A percentile compares a stretch with the other conserved stretches of the same genome.
phyloP scores from a whole-genome alignment of 768 basidiomycete species.

The Hypholoma sublateritium region DNA sequence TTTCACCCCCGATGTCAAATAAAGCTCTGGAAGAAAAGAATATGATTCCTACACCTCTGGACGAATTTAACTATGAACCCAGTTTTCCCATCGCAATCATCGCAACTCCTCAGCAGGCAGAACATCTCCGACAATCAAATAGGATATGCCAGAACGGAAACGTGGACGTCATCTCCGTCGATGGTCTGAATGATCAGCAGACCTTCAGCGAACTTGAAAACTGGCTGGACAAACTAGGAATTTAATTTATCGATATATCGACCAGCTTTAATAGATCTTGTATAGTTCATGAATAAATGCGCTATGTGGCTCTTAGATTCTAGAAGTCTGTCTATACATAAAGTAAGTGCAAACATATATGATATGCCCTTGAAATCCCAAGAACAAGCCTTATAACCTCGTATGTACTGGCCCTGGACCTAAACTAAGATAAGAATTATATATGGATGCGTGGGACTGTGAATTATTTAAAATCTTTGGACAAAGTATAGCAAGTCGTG shows the following conservation, averaged over 20 bases:
- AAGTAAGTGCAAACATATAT: too few species aligned
- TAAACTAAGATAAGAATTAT: too few species aligned
- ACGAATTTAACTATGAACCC: constrained; percentile 62
- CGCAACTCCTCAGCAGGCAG: constrained; percentile 33
- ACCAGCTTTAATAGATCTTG: too few species aligned
- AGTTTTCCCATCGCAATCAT: constrained; percentile 61
- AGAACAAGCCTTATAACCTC: too few species aligned
- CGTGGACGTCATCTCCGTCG: constrained; percentile 38
- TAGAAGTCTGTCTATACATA: too few species aligned
- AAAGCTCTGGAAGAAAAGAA: constrained; percentile 24
- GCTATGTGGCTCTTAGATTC: too few species aligned
- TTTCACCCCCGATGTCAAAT: constrained; percentile 52
- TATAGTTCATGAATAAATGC: too few species aligned
- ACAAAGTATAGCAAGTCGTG: too few species aligned
- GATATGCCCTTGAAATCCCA: too few species aligned
- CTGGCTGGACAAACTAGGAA: constrained; percentile 58
- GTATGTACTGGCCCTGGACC: too few species aligned
- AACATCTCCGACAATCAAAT: constrained; percentile 32
- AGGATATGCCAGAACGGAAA: constrained; percentile 37
- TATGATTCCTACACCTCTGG: constrained; percentile 34
- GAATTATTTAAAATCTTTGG: too few species aligned
- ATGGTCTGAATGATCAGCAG: constrained; percentile 34
- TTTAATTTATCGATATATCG: constrained; percentile 27
- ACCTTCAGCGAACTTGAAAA: constrained; percentile 41
- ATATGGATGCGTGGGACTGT: too few species aligned